Base-by-base conservation (phyloP, 192 early-diverging fungal species). In the Coemansia sp. region DNA sequence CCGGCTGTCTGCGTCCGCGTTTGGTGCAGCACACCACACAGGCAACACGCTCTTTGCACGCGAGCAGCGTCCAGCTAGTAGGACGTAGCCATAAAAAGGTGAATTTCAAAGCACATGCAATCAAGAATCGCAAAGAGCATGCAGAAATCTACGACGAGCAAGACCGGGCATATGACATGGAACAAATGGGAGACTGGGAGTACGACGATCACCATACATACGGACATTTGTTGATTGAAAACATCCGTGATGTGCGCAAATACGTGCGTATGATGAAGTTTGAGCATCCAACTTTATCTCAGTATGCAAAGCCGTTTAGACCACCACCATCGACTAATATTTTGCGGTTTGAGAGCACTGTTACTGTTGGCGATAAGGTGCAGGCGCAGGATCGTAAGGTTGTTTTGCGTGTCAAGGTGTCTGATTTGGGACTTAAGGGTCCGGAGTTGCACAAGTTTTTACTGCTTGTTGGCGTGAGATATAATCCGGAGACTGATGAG, bases 401-500 rank as follows among this genome's bases (percentile, higher is more conserved):
- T 36, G 42, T 73, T 49, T 51, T 82, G 29, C 70, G 71, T 14
- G 67, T 76, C 7, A 64, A 64, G 31, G 79, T 82, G 51, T 36
- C 67, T 3, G 25, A 73, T 40, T 67, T 82, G 25, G 79, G 79
- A 17, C 63, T 82, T 20, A 66, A 63, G 52, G 71, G 61, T 2
- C 57, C 64, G 2, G 73, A 69, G 62, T 61, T 76, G 57, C 79
- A 62, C 74, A 82, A 82, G 68, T 76, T 82, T 36, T n/a, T 82
- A 40, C 52, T 82, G 69, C 71, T 82, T 48, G 79, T 66, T 5
- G 79, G 74, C 12, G 50, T 58, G 25, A 59, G 79, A 54, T 82
- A 82, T 61, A 73, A 73, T 48, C 79, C 79, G 18, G 49, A 67
- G 31, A 70, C 63, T 16, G 79, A 82, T 32, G 79, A 82, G 71